These are phyloP conservation scores for Discostella stelligeroides DNA, from an alignment of 108 stramenopile genomes.

Conservation along the genomic window DNA sequence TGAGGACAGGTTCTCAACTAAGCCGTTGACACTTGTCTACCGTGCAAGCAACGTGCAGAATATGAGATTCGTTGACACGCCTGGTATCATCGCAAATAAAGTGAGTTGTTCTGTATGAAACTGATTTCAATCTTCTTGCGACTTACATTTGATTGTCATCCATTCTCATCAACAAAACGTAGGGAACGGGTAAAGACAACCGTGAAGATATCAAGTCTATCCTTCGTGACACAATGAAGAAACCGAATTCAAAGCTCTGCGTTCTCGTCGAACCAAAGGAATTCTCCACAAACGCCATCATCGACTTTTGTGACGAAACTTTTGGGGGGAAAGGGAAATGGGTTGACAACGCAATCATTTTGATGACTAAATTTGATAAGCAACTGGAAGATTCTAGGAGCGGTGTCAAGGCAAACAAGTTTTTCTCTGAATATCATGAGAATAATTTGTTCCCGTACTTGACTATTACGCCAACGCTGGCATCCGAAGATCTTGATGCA, in stretches of 20 bases:
- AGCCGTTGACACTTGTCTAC: constrained; percentile 63
- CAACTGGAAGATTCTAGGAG: constrained; percentile 66
- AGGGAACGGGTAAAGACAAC: constrained; percentile 69
- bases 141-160: neutral
- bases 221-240: constrained; percentile 60
- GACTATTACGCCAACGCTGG: constrained; percentile 73
- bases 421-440: constrained; percentile 67
- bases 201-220: constrained; percentile 77
- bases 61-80: constrained; percentile 64
- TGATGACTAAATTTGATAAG: constrained; percentile 85
- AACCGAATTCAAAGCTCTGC: constrained; percentile 71
- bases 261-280: constrained; percentile 79
- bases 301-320: constrained; percentile 71
- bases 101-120: constrained; percentile 12
- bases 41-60: constrained; percentile 72
- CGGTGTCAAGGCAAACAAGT: constrained; percentile 72
- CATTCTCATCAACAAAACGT: neutral
- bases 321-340: constrained; percentile 60
- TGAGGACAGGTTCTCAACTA: constrained; percentile 64
- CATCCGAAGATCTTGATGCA: constrained; percentile 56
- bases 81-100: constrained; percentile 72
- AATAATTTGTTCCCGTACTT: constrained; percentile 61
- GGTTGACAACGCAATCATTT: constrained; percentile 62
- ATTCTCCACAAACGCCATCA: constrained; percentile 69
- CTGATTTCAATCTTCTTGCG: neutral